phyloP scores from a whole-genome alignment of 306 rosid species.

The Cucurbita argyrosperma region DNA sequence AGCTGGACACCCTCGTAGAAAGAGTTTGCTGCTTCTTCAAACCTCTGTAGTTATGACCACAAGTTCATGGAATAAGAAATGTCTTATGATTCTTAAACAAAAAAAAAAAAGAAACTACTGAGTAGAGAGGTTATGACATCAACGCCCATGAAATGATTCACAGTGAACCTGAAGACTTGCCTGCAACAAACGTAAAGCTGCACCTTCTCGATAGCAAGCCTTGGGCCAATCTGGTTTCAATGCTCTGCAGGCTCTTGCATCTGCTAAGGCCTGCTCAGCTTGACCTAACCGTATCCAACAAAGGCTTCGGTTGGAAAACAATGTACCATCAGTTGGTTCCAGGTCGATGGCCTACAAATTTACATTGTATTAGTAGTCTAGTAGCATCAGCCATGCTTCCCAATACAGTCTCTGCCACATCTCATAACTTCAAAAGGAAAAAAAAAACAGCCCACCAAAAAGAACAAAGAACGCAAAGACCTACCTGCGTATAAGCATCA shows the following conservation, averaged over 20 bases:
- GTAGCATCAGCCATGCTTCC: neutral
- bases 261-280: conserved; percentile 76
- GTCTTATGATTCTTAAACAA: neutral
- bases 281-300: conserved; percentile 81
- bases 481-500: conserved; percentile 86
- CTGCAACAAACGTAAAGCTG: conserved; percentile 80
- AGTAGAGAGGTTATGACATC: neutral
- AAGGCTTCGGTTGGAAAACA: conserved; percentile 81
- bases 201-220: conserved; percentile 95
- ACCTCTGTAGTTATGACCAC: conserved; percentile 40
- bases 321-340: conserved; percentile 48
- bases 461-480: neutral
- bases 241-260: conserved; percentile 76
- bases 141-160: neutral
- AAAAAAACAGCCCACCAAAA: neutral
- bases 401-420: neutral
- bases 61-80: neutral
- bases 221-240: conserved; percentile 86
- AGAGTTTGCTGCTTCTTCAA: conserved; percentile 90
- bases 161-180: conserved; percentile 22
- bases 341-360: conserved; percentile 68
- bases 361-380: neutral
- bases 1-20: conserved; percentile 77
- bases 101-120: neutral
- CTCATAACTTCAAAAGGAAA: neutral